Percentiles rank a stretch among this genome's conserved stretches.
Conservation (phyloP, 768 basidiomycete species). For the Mycena filopes region DNA sequence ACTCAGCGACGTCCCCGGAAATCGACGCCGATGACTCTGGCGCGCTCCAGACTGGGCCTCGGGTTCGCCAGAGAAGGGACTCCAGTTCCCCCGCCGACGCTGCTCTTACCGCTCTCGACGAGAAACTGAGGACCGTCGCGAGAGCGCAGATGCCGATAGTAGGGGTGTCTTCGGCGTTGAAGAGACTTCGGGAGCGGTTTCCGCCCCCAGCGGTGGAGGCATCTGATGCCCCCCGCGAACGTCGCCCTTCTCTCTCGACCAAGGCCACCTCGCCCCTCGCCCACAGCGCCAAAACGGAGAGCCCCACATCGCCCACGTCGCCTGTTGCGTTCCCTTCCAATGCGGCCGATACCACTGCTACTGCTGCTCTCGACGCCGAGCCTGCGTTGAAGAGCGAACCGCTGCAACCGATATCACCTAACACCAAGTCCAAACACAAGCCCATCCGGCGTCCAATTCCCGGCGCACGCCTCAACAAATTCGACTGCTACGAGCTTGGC, state of each 20-base stretch:
- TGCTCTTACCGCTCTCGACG: background rate
- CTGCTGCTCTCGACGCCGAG: background rate
- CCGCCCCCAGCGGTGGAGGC: background rate
- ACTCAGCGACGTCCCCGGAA: slow-evolving; percentile 24
- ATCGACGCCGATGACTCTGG: slow-evolving; percentile 17
- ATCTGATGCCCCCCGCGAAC: background rate
- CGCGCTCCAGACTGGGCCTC: slow-evolving; percentile 17
- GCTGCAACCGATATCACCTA: slow-evolving; percentile 18
- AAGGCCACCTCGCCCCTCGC: slow-evolving; percentile 1
- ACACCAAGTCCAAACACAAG: slow-evolving; percentile 17
- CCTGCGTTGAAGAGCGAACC: background rate
- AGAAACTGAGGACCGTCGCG: background rate
- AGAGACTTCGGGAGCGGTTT: slow-evolving; percentile 28
- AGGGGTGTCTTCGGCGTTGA: slow-evolving; percentile 18
- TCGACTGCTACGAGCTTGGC: slow-evolving; percentile 25
- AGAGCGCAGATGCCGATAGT: slow-evolving; percentile 8
- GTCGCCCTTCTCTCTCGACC: slow-evolving; percentile 5
- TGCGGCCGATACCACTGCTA: no score
- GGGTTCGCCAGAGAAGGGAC: slow-evolving; percentile 30
- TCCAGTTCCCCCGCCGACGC: background rate
- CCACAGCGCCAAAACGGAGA: slow-evolving; percentile 9
- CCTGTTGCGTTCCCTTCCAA: slow-evolving; percentile 12
- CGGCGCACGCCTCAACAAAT: slow-evolving; percentile 28
- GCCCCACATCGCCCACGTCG: background rate
- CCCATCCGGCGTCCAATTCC: slow-evolving; percentile 18